Conservation (phyloP, 768 basidiomycete species). For the Macrolepiota dolichaula region DNA sequence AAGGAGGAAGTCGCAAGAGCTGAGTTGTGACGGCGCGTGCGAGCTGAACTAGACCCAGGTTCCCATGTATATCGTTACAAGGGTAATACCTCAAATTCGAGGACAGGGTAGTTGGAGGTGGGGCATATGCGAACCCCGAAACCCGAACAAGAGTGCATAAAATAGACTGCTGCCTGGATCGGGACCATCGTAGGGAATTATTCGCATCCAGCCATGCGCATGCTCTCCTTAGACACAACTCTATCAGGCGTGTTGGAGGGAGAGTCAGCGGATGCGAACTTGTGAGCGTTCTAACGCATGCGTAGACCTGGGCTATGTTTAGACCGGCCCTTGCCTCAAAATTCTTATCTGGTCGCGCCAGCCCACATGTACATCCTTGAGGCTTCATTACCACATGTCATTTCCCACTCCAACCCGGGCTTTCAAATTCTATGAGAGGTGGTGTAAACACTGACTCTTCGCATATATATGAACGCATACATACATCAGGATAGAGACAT, state of each 20-base stretch:
- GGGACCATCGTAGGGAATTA: no score
- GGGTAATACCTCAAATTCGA: background rate
- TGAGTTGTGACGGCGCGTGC: background rate
- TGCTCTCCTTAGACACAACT: background rate
- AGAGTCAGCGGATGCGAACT: conserved; percentile 2
- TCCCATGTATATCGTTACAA: background rate
- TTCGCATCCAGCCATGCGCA: background rate
- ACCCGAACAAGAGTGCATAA: background rate
- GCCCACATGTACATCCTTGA: background rate
- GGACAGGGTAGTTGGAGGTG: background rate
- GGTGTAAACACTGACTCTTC: no score
- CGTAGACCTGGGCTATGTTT: conserved; percentile 1
- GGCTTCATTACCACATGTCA: background rate
- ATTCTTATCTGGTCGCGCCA: background rate
- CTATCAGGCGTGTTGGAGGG: background rate
- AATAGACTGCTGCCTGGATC: no score
- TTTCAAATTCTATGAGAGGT: background rate
- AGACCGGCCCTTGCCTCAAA: background rate
- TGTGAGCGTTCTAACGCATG: background rate
- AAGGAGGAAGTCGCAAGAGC: background rate
- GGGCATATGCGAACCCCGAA: background rate
- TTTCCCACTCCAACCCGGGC: background rate
- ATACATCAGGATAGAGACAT: background rate
- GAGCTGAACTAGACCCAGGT: background rate
- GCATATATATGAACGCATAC: no score